Percentiles rank a stretch among this genome's conserved stretches.
These are phyloP conservation scores for Neoscytalidium dimidiatum DNA, from an alignment of 2,329 filamentous ascomycete genomes.

Conservation along the genomic window DNA sequence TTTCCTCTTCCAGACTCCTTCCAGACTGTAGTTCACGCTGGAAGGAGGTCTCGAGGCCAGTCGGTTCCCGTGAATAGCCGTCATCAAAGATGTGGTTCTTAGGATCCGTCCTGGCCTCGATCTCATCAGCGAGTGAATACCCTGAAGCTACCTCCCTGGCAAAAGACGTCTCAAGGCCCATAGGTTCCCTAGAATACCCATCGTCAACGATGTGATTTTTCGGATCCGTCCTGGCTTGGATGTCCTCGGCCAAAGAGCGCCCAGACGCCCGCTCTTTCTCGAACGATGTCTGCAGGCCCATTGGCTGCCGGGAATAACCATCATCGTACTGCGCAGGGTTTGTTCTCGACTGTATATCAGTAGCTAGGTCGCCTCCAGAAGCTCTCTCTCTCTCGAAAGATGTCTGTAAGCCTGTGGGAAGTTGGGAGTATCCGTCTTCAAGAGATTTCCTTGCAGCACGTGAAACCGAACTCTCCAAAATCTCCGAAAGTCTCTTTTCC, in stretches of 20 bases:
- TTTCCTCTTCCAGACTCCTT: not conserved
- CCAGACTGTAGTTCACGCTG: conserved; percentile 20
- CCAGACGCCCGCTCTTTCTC: conserved; percentile 20
- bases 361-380: conserved; percentile 10
- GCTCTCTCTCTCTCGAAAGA: conserved; percentile 22
- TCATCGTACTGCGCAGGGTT: conserved; percentile 12
- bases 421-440: conserved; percentile 8
- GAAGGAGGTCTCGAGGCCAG: conserved; percentile 25
- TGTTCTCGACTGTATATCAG: conserved; percentile 7
- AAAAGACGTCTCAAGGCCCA: conserved; percentile 24
- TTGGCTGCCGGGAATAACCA: conserved; percentile 20
- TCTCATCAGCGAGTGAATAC: conserved; percentile 11
- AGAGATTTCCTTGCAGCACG: not conserved
- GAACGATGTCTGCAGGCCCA: conserved; percentile 25
- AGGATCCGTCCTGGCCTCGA: not conserved
- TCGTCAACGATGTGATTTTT: conserved; percentile 1
- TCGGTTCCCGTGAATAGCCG: conserved; percentile 18
- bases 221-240: conserved; percentile 4
- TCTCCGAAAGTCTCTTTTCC: conserved; percentile 18
- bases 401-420: conserved; percentile 23
- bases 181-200: conserved; percentile 18
- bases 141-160: conserved; percentile 20
- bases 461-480: conserved; percentile 5
- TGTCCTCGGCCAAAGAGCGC: conserved; percentile 1
- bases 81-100: not conserved